Base-by-base conservation (phyloP, 306 rosid species). In the Vigna trinervia region DNA sequence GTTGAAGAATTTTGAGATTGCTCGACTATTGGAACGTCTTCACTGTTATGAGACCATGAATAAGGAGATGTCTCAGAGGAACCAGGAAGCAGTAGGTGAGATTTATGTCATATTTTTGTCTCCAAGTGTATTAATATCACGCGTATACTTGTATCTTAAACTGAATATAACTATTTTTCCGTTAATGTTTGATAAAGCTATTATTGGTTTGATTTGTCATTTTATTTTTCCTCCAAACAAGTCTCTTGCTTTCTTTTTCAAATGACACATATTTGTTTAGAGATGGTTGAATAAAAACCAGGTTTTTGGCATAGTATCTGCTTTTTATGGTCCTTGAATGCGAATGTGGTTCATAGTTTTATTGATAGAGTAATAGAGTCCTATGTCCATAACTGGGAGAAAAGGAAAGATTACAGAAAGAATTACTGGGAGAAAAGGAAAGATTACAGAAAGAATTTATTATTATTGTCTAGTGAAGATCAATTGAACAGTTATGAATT, bases 61-160 rank as follows among this genome's bases (percentile, higher is more conserved):
- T 82, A 93, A 88, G 85, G 98, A 95, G 84, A 92, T 95, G 98
- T 94, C 92, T 73, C 98, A 95, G 88, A 89, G 98, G 90, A 95
- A 95, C 80, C 95, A 87, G 86, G 98, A 92, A 48, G 92, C 92
- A 80, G 83, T 95, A 15, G 98, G 98, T 95, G 64, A 90, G 96
- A 79, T 59, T 64, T 65, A 36, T 65, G 51, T 23, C 66, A 8
- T 43, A 30, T 30, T 41, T 62, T 53, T 52, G 23, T 15, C 68
- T 54, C 28, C 36, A 36, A 74, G 19, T 56, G 34, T 77, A 12
- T 78, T 22, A 58, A 61, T 46, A 36, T 34, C 34, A 30, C 34
- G 34, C 36, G 22, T 69, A 6, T 69, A 36, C 8, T 46, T 36
- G 30, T 60, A 77, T 53, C 59, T 71, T 65, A 61, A 80, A 43